Percentiles rank a stretch among this genome's conserved stretches.
phyloP scores from a whole-genome alignment of 495 filamentous ascomycete genomes.

The Penicillium psychrofluorescens region DNA sequence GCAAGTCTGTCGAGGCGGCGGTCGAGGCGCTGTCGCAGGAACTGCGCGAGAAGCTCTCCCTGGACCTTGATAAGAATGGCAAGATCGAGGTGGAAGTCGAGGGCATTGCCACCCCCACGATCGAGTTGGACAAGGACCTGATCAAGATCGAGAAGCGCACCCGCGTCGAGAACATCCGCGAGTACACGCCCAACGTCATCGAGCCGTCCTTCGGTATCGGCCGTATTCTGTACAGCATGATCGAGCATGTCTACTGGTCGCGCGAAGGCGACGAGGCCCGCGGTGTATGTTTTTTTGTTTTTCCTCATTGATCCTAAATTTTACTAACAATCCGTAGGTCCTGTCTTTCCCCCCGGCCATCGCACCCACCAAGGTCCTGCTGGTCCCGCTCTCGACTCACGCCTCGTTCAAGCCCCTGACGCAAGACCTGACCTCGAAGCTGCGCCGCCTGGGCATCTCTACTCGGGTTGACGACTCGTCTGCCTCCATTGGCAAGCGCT shows the following conservation, averaged over 20 bases:
- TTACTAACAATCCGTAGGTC: constrained; percentile 33
- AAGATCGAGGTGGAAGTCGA: constrained; percentile 62
- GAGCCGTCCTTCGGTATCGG: constrained; percentile 84
- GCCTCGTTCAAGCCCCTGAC: constrained; percentile 50
- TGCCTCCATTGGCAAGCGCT: constrained; percentile 64
- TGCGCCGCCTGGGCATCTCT: constrained; percentile 52
- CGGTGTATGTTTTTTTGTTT: constrained; percentile 44
- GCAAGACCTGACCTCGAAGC: constrained; percentile 39
- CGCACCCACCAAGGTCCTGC: constrained; percentile 62
- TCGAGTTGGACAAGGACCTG: constrained; percentile 64
- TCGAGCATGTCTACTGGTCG: constrained; percentile 77
- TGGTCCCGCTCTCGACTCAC: constrained; percentile 58
- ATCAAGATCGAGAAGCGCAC: constrained; percentile 65
- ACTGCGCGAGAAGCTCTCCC: constrained; percentile 58
- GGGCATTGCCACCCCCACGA: constrained; percentile 54
- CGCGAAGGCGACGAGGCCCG: constrained; percentile 56
- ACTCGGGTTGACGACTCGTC: constrained; percentile 60
- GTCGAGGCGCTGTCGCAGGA: constrained; percentile 62
- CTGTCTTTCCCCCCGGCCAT: constrained; percentile 60
- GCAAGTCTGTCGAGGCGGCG: constrained; percentile 63
- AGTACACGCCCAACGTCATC: constrained; percentile 79
- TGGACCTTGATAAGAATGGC: constrained; percentile 56
- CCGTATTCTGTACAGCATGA: constrained; percentile 67
- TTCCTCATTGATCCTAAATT: neutral
- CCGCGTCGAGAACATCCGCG: constrained; percentile 59